Evolutionary conservation across 352 stramenopile genomes (phyloP).

Genomic region (Poterioochromonas sp.): DNA sequence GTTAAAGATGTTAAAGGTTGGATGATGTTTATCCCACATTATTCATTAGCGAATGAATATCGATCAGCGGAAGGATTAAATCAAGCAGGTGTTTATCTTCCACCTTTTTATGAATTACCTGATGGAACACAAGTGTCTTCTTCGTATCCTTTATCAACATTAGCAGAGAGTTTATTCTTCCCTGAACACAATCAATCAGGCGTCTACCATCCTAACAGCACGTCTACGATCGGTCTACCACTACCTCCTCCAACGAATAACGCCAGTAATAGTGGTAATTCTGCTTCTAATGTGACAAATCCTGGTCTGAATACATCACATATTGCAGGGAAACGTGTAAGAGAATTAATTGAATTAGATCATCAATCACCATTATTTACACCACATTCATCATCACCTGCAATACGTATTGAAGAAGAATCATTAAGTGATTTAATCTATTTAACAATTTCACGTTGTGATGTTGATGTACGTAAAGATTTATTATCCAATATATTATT

Average conservation of each 20-base stretch:
- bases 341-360: too few species aligned
- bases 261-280: too few species aligned
- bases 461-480: slow-evolving; percentile 19
- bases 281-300: too few species aligned
- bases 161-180: slow-evolving; percentile 12
- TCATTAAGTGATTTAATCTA: slow-evolving; percentile 20
- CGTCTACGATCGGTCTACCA: too few species aligned
- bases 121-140: slow-evolving; percentile 1
- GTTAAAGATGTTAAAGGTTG: slow-evolving; percentile 6
- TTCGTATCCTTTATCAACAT: background rate
- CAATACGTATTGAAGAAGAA: background rate
- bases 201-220: background rate
- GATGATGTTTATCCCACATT: slow-evolving; percentile 1
- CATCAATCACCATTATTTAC: too few species aligned
- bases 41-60: background rate
- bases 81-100: too few species aligned
- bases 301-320: too few species aligned
- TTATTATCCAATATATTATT: slow-evolving; percentile 21
- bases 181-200: background rate
- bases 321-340: too few species aligned
- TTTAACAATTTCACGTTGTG: background rate
- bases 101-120: background rate
- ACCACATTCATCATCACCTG: too few species aligned
- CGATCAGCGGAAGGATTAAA: background rate
- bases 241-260: too few species aligned